Conservation (phyloP, 257 asterid species). For the Leonotis leonurus region DNA sequence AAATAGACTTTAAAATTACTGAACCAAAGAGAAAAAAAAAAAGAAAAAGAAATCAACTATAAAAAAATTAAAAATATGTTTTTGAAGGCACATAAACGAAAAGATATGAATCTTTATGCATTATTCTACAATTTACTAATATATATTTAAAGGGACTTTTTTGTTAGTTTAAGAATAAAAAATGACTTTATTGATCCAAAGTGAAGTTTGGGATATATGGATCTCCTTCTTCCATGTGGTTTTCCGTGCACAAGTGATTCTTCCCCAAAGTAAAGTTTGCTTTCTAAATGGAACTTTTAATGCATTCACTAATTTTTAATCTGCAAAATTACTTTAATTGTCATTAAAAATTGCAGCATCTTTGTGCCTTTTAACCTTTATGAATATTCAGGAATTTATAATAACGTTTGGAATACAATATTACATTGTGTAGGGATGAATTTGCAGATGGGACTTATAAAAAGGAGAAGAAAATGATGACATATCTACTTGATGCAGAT, state of each 20-base stretch:
- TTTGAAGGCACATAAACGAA: too few species aligned
- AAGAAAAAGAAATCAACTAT: too few species aligned
- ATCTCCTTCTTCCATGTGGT: too few species aligned
- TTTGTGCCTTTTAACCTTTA: neutral
- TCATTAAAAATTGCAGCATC: neutral
- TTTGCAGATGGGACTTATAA: neutral
- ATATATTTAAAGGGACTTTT: too few species aligned
- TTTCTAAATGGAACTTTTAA: constrained; percentile 6
- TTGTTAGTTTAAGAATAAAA: too few species aligned
- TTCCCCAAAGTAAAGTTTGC: neutral
- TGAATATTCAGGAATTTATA: constrained; percentile 6
- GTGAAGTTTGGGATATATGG: too few species aligned
- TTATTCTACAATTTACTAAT: too few species aligned
- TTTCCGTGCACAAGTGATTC: constrained; percentile 7
- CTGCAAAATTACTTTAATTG: neutral
- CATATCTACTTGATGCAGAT: neutral
- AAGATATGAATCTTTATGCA: too few species aligned
- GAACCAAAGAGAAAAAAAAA: too few species aligned
- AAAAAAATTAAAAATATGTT: too few species aligned
- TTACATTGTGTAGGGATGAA: neutral
- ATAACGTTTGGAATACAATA: too few species aligned
- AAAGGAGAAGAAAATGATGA: neutral
- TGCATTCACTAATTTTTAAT: neutral
- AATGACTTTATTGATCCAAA: constrained; percentile 11
- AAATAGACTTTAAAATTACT: too few species aligned